Percentiles rank a stretch among this genome's conserved stretches.
Evolutionary conservation across 2,329 filamentous ascomycete genomes (phyloP).

Genomic region (Cercospora brassicicola): DNA sequence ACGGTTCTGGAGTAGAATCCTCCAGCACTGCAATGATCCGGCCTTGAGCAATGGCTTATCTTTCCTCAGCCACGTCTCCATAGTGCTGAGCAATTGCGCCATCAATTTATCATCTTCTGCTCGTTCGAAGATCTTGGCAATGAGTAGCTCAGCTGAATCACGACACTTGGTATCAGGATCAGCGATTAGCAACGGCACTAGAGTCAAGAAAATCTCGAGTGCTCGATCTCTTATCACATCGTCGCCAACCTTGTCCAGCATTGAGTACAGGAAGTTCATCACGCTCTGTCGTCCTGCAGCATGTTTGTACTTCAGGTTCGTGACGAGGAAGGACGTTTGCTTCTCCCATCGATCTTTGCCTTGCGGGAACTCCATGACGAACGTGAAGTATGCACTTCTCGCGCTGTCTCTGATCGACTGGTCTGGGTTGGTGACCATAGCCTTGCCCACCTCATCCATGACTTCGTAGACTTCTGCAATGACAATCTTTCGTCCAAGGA

Average conservation of each 20-base stretch:
- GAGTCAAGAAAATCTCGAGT: constrained; percentile 76
- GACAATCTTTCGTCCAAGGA: constrained; percentile 80
- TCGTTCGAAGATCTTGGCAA: constrained; percentile 77
- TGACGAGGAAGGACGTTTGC: constrained; percentile 82
- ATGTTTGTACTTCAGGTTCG: constrained; percentile 87
- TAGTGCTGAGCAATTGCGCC: constrained; percentile 67
- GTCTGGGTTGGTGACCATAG: constrained; percentile 97
- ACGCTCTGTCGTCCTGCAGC: constrained; percentile 87
- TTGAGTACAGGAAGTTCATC: constrained; percentile 83
- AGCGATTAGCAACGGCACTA: constrained; percentile 82
- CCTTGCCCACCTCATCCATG: constrained; percentile 80
- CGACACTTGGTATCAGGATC: constrained; percentile 85
- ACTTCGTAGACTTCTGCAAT: constrained; percentile 88
- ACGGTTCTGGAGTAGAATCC: constrained; percentile 73
- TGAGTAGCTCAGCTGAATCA: constrained; percentile 73
- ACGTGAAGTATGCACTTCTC: constrained; percentile 87
- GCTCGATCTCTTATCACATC: constrained; percentile 81
- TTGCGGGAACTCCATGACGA: constrained; percentile 91
- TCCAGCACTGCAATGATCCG: constrained; percentile 76
- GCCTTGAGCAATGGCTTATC: constrained; percentile 70
- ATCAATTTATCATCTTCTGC: constrained; percentile 68
- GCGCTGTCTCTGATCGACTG: constrained; percentile 83
- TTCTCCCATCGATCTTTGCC: constrained; percentile 85
- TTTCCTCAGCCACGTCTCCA: constrained; percentile 73
- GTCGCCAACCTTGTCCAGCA: constrained; percentile 81